Conservation (phyloP, 202 grass and related monocot genomes). For the Brachypodium distachyon region DNA sequence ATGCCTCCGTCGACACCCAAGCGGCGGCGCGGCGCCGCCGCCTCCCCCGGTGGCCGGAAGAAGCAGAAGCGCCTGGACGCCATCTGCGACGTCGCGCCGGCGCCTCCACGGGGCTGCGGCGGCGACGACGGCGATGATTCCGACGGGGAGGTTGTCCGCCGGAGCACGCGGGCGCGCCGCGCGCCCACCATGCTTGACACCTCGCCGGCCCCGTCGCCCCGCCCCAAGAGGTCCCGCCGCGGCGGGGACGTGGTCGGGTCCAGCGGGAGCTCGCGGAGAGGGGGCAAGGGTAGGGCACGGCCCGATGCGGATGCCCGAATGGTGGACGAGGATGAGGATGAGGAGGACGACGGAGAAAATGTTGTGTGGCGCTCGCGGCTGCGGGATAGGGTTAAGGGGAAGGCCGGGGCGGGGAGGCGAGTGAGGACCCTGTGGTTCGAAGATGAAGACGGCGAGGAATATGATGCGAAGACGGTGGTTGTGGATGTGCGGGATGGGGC, state of each 20-base stretch:
- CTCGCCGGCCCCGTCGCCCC: conserved; percentile 53
- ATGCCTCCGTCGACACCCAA: conserved; percentile 50
- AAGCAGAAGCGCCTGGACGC: conserved; percentile 92
- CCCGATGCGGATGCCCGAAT: conserved; percentile 18
- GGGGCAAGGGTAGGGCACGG: conserved; percentile 29
- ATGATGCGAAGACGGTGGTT: background rate
- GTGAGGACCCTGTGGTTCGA: conserved; percentile 30
- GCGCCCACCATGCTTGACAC: conserved; percentile 72
- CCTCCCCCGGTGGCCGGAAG: conserved; percentile 44
- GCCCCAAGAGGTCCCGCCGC: conserved; percentile 38
- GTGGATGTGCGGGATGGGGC: conserved; percentile 11
- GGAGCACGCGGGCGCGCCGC: conserved; percentile 65
- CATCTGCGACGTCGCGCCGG: conserved; percentile 47
- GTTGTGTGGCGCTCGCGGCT: conserved; percentile 54
- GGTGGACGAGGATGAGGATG: conserved; percentile 20
- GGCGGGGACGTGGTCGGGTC: conserved; percentile 21
- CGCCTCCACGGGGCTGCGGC: conserved; percentile 3
- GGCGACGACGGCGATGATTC: background rate
- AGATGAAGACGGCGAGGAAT: background rate
- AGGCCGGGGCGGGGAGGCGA: conserved; percentile 25
- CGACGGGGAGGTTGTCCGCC: conserved; percentile 44
- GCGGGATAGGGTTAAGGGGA: conserved; percentile 66
- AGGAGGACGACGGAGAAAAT: conserved; percentile 24
- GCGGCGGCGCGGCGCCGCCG: conserved; percentile 37
- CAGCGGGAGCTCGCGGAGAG: conserved; percentile 26